Evolutionary conservation across 148 eudicot species (phyloP), one percentile per base, ranked within the genome.

Genomic region (Drosera capensis): DNA sequence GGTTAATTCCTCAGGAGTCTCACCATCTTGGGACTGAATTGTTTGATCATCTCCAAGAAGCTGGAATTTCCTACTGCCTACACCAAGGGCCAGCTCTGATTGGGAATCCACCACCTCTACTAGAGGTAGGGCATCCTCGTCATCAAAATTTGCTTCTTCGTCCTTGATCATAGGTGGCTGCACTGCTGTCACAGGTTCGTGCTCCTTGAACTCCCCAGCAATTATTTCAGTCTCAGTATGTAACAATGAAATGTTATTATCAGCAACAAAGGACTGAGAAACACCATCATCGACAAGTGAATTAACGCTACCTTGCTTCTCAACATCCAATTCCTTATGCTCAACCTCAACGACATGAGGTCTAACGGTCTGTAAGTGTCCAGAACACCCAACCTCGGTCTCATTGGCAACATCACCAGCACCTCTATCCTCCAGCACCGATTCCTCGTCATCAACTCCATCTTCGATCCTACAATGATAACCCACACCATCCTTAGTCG

Each of bases 331-430:
- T 24, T 56, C 57, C 20, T n/a, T 52, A 13, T 49, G 48, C 35
- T 51, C 15, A 28, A 39, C 34, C 47, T 21, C 51, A 28, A 20
- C 23, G 6, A 20, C 14, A 14, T 14, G 18, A 30, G 18, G 20
- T 45, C 43, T 25, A 19, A 14, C 22, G 42, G 40, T 24, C 29
- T 52, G 43, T 20, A 34, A 11, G 14, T 34, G 13, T 15, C 38
- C 38, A 34, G 13, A n/a, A n/a, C n/a, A 49, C 63, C 45, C 44
- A 45, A 31, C 42, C 36, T 51, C 67, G 23, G 39, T 51, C 45
- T 67, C 46, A 40, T 39, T 34, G 52, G 52, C 71, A 37, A 23
- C 14, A 25, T 23, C 21, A 43, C 14, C 18, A 22, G 17, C 9
- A 34, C n/a, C 39, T 43, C 38, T 55, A 43, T n/a, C 26, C 31